These are phyloP conservation scores for Malassezia equina DNA, from an alignment of 1,284 basidiomycete species.

Conservation along the genomic window DNA sequence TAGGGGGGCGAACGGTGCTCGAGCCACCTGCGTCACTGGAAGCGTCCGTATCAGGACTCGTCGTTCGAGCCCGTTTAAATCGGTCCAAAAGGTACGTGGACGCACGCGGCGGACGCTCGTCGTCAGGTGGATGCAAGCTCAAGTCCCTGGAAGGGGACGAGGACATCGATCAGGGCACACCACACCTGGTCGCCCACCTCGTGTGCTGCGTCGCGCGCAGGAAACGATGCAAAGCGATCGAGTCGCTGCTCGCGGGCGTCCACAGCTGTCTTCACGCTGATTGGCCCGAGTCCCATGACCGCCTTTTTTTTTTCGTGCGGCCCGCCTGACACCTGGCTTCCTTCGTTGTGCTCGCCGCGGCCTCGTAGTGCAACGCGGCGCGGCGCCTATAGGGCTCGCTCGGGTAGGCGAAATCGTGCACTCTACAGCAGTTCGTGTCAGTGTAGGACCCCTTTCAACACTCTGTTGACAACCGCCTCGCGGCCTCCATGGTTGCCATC, in stretches of 20 bases:
- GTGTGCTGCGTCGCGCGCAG: background rate
- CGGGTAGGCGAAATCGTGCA: background rate
- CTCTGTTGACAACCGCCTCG: slow-evolving; percentile 18
- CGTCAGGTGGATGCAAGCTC: background rate
- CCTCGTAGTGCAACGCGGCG: background rate
- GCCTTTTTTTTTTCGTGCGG: background rate
- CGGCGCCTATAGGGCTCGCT: background rate
- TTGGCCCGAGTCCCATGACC: background rate
- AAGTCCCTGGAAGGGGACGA: background rate
- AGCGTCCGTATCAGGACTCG: slow-evolving; percentile 14
- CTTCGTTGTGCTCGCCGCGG: background rate
- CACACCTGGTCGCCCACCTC: background rate
- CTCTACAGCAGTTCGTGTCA: background rate
- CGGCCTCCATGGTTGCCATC: slow-evolving; percentile 13
- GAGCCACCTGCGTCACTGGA: slow-evolving; percentile 7
- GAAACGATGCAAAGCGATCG: background rate
- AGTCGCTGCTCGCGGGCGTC: background rate
- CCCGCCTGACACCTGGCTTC: background rate
- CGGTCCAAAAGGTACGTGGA: background rate
- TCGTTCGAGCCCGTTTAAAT: slow-evolving; percentile 20
- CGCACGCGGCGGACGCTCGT: background rate
- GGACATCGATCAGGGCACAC: background rate
- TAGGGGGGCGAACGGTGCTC: background rate
- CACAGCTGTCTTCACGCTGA: background rate
- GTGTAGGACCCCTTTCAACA: slow-evolving; percentile 17